Evolutionary conservation across 495 filamentous ascomycete genomes (phyloP).

Genomic region (Aspergillus panamensis): DNA sequence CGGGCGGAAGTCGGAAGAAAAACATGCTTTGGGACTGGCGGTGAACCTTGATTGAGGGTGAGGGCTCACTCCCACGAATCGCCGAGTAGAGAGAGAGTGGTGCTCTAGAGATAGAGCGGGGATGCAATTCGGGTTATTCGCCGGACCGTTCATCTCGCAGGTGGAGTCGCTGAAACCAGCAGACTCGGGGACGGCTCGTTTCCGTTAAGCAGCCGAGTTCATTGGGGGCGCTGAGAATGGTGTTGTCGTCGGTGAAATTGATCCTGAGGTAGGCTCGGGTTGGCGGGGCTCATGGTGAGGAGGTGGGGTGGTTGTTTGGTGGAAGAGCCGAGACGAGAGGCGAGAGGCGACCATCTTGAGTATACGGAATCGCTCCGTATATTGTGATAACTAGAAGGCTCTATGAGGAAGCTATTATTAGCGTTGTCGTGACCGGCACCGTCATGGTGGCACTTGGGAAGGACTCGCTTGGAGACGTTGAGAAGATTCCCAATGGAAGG

Average conservation of each 20-base stretch:
- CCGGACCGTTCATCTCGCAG: not conserved
- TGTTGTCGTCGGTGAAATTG: not conserved
- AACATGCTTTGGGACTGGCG: slow-evolving; percentile 10
- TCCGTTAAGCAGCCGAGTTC: slow-evolving; percentile 11
- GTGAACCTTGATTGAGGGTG: not conserved
- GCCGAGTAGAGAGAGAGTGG: not conserved
- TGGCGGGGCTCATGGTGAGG: not conserved
- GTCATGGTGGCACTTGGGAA: not conserved
- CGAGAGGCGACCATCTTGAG: slow-evolving; percentile 3
- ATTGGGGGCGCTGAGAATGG: not conserved
- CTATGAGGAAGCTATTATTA: not conserved
- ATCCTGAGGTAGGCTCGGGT: not conserved
- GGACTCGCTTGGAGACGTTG: not conserved
- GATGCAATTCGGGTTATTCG: not conserved
- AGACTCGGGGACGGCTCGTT: slow-evolving; percentile 10
- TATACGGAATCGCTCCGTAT: not conserved
- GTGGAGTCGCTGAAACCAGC: slow-evolving; percentile 6
- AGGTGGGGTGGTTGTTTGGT: not conserved
- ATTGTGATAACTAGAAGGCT: not conserved
- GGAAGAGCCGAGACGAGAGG: slow-evolving; percentile 6
- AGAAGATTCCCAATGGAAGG: not conserved
- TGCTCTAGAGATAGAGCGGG: slow-evolving; percentile 9
- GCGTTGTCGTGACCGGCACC: not conserved
- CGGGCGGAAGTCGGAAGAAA: slow-evolving; percentile 9
- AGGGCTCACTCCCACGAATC: not conserved